phyloP scores from a whole-genome alignment of 2,329 filamentous ascomycete species.

The Penicillium freii region DNA sequence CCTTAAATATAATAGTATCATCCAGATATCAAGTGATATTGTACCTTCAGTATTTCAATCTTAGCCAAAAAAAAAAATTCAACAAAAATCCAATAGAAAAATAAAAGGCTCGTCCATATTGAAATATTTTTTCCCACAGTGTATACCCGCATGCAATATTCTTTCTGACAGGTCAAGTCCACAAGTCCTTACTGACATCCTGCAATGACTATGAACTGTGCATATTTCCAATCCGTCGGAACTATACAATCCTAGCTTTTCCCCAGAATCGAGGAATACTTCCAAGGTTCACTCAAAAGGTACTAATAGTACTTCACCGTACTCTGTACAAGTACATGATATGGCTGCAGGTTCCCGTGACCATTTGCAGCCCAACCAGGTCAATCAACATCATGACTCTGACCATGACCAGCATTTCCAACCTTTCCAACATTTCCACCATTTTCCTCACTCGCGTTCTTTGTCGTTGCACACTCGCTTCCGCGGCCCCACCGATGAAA shows the following conservation, averaged over 20 bases:
- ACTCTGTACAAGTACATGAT: conserved; percentile 1
- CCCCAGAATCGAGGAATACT: conserved; percentile 4
- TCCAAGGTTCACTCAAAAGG: background rate
- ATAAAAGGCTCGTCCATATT: conserved; percentile 7
- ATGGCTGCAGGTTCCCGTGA: conserved; percentile 10
- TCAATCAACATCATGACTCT: background rate
- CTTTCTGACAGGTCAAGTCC: conserved; percentile 11
- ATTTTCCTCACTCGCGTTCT: conserved; percentile 5
- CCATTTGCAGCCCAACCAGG: conserved; percentile 6
- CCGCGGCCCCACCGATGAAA: conserved; percentile 45
- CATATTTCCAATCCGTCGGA: background rate
- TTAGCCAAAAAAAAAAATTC: too few relatives aligned
- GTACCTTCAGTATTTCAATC: too few relatives aligned
- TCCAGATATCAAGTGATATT: background rate
- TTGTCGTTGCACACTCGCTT: conserved; percentile 21
- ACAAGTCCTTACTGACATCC: background rate
- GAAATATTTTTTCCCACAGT: conserved; percentile 8
- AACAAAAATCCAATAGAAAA: too few relatives aligned
- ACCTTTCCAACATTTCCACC: background rate
- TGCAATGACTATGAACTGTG: background rate
- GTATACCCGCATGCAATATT: background rate
- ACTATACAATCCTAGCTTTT: conserved; percentile 4
- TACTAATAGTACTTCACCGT: background rate
- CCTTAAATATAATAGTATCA: background rate
- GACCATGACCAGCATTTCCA: background rate